phyloP scores from a whole-genome alignment of 2,329 filamentous ascomycete genomes.

The Sphaerostilbella broomeana region DNA sequence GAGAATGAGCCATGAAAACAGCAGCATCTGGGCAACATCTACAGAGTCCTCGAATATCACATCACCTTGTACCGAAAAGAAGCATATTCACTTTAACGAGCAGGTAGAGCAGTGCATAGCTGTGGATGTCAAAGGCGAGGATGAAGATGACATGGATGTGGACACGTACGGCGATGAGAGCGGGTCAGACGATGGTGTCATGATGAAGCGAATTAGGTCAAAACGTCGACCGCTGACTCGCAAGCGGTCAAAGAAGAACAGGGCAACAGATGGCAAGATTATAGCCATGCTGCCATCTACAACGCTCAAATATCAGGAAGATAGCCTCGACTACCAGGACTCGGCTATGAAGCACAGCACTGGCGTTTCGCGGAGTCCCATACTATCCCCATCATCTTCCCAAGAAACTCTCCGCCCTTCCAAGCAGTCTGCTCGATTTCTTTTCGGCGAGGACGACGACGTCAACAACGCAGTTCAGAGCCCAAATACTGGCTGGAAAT shows the following conservation, averaged over 20 bases:
- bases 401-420: constrained; percentile 74
- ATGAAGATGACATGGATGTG: constrained; percentile 61
- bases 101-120: constrained; percentile 95
- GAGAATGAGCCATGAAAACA: constrained; percentile 54
- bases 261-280: constrained; percentile 65
- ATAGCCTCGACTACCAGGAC: constrained; percentile 61
- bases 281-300: constrained; percentile 86
- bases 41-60: constrained; percentile 62
- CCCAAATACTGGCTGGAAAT: constrained; percentile 27
- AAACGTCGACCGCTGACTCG: constrained; percentile 47
- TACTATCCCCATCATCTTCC: constrained; percentile 67
- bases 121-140: constrained; percentile 75
- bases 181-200: constrained; percentile 71
- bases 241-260: constrained; percentile 30
- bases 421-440: constrained; percentile 57
- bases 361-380: constrained; percentile 39
- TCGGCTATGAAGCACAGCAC: constrained; percentile 57
- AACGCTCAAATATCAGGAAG: constrained; percentile 75
- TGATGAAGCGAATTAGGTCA: constrained; percentile 66
- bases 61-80: constrained; percentile 60
- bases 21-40: constrained; percentile 57
- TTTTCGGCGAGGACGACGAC: constrained; percentile 54
- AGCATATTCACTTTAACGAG: constrained; percentile 94
- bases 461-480: constrained; percentile 30
- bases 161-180: constrained; percentile 50